Evolutionary conservation across 805 yeast genomes (phyloP), one percentile per base, ranked within the genome.

Genomic region (Yarrowia deformans): DNA sequence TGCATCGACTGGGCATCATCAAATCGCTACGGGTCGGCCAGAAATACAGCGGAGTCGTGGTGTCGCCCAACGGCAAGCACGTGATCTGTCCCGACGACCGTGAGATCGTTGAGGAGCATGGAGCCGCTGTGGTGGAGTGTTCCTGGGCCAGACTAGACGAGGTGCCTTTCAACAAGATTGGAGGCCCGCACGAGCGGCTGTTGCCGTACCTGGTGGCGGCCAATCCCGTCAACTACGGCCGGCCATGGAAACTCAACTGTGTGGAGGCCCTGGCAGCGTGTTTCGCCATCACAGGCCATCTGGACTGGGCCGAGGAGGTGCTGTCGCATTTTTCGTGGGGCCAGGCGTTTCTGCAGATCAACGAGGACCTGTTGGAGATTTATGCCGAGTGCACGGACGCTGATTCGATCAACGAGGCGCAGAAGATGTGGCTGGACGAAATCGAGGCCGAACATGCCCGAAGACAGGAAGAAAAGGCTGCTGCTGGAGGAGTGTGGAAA

Each of bases 71-170:
- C 75, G 99, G 98, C 14, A 89, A 88, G 74, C 84, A 86, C 8
- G 93, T 92, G 0, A 97, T 95, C 0, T 91, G 97, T 77, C 98
- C 98, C 0, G 83, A 90, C 72, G 99, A 95, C 77, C 76, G 79
- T 49, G 90, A 86, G 58, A 83, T 91, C 13, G 97, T 93, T 0
- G 97, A 90, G 74, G 82, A 82, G 37, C 76, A 82, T 49, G 99
- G 99, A 45, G 95, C 93, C n/a, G 97, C 99, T 0, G 99, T 95
- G 9, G 98, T 95, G 1, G 99, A 95, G 77, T 94, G 98, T 79
- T 92, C 97, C 1, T 95, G 99, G 99, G 99, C 99, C 0, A 82
- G 98, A 69, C 78, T 95, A n/a, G 97, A 93, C 69, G 99, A 95
- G 77, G 87, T 95, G n/a, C 99, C 99, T 5, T 95, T 95, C 79